Evolutionary conservation across 129 eudicot species (phyloP).

Genomic region (Erigeron canadensis): DNA sequence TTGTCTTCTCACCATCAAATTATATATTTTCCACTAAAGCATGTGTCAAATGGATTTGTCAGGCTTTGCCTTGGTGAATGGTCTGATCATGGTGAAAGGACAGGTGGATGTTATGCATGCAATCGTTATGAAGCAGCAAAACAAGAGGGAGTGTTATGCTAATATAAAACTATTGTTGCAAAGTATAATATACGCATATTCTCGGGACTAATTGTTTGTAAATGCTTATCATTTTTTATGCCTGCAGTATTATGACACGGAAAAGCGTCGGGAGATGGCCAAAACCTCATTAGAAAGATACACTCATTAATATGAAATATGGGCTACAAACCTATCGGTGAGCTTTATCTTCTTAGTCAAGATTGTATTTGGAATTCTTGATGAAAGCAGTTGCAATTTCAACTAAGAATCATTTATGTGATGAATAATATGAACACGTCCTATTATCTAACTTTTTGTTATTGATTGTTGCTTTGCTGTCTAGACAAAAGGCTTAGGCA

Average conservation of each 20-base stretch:
- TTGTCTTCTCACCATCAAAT: not conserved
- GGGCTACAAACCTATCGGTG: constrained; percentile 98
- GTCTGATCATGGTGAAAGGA: constrained; percentile 97
- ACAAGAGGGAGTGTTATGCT: constrained; percentile 89
- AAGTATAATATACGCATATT: constrained; percentile 12
- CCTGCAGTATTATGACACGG: constrained; percentile 84
- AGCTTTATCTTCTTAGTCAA: constrained; percentile 28
- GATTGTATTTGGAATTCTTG: not conserved
- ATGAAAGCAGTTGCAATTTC: not conserved
- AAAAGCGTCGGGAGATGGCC: constrained; percentile 98
- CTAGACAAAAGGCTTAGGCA: too few species aligned
- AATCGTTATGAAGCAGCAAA: constrained; percentile 95
- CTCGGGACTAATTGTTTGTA: too few species aligned
- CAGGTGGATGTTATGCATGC: constrained; percentile 98
- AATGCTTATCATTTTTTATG: constrained; percentile 17
- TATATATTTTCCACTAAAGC: constrained; percentile 10
- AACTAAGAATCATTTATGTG: constrained; percentile 10
- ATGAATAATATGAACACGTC: not conserved
- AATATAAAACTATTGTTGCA: constrained; percentile 4
- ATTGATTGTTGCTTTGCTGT: not conserved
- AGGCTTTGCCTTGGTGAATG: constrained; percentile 98
- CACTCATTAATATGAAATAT: constrained; percentile 96
- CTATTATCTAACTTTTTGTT: not conserved
- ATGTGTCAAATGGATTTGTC: not conserved
- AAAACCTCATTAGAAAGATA: constrained; percentile 93